These are phyloP conservation scores for Naegleria gruberi DNA, from an alignment of 208 protist genomes.

Conservation along the genomic window DNA sequence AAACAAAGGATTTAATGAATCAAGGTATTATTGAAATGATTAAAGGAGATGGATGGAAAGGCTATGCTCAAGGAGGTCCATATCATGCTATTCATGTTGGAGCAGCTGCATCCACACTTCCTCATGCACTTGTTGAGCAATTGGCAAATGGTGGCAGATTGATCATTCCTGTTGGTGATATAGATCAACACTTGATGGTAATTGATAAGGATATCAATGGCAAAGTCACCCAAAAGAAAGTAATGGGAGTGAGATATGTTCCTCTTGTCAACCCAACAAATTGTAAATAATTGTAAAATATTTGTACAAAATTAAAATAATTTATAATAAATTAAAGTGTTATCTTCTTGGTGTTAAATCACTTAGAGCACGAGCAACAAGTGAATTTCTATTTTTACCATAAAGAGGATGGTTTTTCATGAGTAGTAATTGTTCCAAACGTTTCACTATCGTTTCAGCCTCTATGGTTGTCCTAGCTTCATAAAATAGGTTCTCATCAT, in stretches of 20 bases:
- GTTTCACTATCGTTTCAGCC: neutral
- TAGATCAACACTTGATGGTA: constrained; percentile 51
- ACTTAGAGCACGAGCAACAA: neutral
- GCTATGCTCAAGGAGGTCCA: neutral
- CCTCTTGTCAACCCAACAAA: constrained; percentile 40
- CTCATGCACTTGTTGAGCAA: constrained; percentile 12
- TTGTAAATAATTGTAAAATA: neutral
- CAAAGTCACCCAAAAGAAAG: constrained; percentile 27
- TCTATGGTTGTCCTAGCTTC: neutral
- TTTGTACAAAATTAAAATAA: neutral
- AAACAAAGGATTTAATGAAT: constrained; percentile 43
- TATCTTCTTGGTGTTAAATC: neutral
- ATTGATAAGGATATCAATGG: constrained; percentile 56
- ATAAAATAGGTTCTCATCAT: neutral
- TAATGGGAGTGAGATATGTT: constrained; percentile 53
- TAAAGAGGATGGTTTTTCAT: neutral
- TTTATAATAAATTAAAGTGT: no score
- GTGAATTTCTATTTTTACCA: neutral
- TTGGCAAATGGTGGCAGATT: neutral
- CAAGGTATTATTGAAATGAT: constrained; percentile 45
- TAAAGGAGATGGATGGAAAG: constrained; percentile 56
- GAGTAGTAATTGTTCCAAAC: neutral
- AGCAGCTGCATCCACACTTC: constrained; percentile 3
- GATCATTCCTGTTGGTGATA: constrained; percentile 20
- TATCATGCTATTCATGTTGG: constrained; percentile 22